Conservation (phyloP, 106 monocot species). For the Narthecium ossifragum region DNA sequence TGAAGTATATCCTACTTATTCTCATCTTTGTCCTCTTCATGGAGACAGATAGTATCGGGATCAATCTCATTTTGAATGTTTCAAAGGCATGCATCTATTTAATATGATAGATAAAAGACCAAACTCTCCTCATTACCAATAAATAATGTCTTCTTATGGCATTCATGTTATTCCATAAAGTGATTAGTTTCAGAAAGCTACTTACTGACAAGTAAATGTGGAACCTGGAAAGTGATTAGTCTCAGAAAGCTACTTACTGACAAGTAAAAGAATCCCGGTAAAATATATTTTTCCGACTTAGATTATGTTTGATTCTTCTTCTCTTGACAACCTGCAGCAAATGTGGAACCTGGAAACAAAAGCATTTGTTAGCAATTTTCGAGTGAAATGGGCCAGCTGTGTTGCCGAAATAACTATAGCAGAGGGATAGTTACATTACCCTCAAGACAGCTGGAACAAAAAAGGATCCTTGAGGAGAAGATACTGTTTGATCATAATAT, state of each 20-base stretch:
- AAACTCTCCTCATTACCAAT: no score
- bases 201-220: no score
- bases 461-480: constrained; percentile 75
- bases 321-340: constrained; percentile 83
- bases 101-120: no score
- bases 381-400: not conserved
- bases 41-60: no score
- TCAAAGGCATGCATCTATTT: no score
- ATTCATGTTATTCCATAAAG: no score
- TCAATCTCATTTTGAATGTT: no score
- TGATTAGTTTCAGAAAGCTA: no score
- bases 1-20: no score
- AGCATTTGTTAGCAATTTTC: not conserved
- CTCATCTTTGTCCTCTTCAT: no score
- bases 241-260: constrained; percentile 65
- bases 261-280: constrained; percentile 79
- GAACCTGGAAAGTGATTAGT: no score
- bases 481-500: constrained; percentile 92
- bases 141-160: no score
- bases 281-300: constrained; percentile 84
- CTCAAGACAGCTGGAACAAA: constrained; percentile 81
- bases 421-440: constrained; percentile 23
- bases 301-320: constrained; percentile 55
- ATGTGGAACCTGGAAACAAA: constrained; percentile 54
- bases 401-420: not conserved